Conservation (phyloP, 441 rosid genomes). For the Mallotus repandus region DNA sequence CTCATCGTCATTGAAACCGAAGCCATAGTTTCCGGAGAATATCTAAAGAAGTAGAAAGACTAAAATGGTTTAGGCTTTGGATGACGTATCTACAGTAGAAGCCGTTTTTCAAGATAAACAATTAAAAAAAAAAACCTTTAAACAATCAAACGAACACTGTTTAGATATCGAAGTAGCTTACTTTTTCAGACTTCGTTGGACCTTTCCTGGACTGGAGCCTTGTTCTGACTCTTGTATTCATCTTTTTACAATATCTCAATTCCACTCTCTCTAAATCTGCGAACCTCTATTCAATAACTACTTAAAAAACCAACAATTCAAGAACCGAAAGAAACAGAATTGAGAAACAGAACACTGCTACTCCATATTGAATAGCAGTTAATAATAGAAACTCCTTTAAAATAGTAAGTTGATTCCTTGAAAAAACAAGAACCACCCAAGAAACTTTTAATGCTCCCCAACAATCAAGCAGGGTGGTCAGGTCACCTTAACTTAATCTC, state of each 20-base stretch:
- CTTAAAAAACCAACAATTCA: not conserved
- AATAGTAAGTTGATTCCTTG: constrained; percentile 26
- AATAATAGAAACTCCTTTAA: constrained; percentile 25
- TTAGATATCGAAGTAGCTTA: constrained; percentile 28
- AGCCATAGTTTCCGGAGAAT: constrained; percentile 19
- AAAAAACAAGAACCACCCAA: constrained; percentile 13
- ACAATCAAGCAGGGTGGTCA: no score
- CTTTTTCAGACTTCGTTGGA: constrained; percentile 39
- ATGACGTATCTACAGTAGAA: constrained; percentile 7
- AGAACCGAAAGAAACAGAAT: constrained; percentile 4
- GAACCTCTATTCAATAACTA: constrained; percentile 22
- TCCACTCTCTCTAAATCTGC: constrained; percentile 31
- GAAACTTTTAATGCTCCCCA: constrained; percentile 18
- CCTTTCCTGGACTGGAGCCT: constrained; percentile 33
- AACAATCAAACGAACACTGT: constrained; percentile 12
- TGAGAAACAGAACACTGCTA: not conserved
- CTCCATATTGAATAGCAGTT: constrained; percentile 3
- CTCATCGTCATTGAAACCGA: constrained; percentile 22
- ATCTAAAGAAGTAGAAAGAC: not conserved
- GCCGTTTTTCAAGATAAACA: constrained; percentile 23
- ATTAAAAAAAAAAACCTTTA: constrained; percentile 2
- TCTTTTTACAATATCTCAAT: constrained; percentile 18
- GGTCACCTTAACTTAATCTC: not conserved
- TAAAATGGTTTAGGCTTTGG: not conserved
- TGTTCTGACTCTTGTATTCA: constrained; percentile 40